These are phyloP conservation scores for Colletotrichum plurivorum DNA, from an alignment of 2,329 filamentous ascomycete genomes.

Conservation along the genomic window DNA sequence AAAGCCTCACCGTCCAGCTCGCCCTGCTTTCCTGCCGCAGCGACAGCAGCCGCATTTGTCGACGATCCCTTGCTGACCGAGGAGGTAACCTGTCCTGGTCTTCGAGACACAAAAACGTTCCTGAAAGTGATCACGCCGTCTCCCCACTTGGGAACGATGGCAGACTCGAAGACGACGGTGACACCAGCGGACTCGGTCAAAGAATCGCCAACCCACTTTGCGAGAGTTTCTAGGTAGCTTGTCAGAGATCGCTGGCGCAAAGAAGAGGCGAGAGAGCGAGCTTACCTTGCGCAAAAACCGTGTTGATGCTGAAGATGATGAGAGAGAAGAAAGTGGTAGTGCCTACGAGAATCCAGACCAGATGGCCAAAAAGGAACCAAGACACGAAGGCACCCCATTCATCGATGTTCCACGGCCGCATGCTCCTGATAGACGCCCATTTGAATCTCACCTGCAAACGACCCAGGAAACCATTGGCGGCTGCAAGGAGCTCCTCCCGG, in stretches of 20 bases:
- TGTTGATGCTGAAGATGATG: constrained; percentile 92
- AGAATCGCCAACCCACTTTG: constrained; percentile 94
- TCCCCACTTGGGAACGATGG: constrained; percentile 96
- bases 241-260: background rate
- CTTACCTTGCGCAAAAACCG: constrained; percentile 92
- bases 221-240: constrained; percentile 80
- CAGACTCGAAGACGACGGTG: constrained; percentile 96
- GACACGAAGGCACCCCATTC: constrained; percentile 96
- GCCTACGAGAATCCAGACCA: constrained; percentile 95
- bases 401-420: constrained; percentile 93
- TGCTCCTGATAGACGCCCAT: constrained; percentile 96
- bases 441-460: constrained; percentile 93
- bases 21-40: constrained; percentile 77
- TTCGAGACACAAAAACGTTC: constrained; percentile 94
- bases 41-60: constrained; percentile 84
- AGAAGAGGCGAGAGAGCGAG: background rate
- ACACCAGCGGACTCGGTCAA: constrained; percentile 93
- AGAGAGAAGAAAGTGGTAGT: constrained; percentile 98
- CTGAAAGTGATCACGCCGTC: constrained; percentile 96
- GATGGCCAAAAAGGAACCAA: constrained; percentile 93
- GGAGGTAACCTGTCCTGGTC: constrained; percentile 85
- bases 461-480: constrained; percentile 93
- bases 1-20: constrained; percentile 60
- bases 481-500: constrained; percentile 92
- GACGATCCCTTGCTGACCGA: constrained; percentile 95